A percentile compares a stretch with the other conserved stretches of the same genome.
Evolutionary conservation across 352 stramenopile genomes (phyloP).

Genomic region (Globisporangium echinulatum): DNA sequence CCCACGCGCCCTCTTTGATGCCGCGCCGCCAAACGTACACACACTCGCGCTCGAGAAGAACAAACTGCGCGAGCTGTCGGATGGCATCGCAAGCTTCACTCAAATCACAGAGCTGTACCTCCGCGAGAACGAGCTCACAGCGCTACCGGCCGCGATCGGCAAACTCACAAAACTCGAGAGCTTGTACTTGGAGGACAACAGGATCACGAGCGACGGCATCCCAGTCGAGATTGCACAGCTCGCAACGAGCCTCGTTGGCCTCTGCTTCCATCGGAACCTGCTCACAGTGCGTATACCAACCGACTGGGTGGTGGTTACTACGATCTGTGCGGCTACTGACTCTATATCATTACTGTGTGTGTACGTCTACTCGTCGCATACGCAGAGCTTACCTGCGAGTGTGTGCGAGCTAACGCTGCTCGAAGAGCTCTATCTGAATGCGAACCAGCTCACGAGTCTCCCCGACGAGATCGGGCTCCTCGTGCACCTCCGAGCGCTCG

Average conservation of each 20-base stretch:
- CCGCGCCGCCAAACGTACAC: conserved; percentile 55
- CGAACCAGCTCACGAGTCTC: conserved; percentile 58
- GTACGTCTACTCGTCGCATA: background rate
- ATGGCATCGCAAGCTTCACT: conserved; percentile 37
- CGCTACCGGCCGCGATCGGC: conserved; percentile 43
- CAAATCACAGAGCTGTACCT: conserved; percentile 82
- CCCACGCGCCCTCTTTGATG: conserved; percentile 40
- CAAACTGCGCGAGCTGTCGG: conserved; percentile 37
- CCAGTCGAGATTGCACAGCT: conserved; percentile 43
- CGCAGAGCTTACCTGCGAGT: conserved; percentile 47
- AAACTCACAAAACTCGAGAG: conserved; percentile 63
- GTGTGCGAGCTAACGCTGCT: conserved; percentile 60
- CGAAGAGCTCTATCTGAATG: conserved; percentile 84
- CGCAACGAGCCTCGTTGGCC: conserved; percentile 35
- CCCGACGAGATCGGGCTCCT: conserved; percentile 70
- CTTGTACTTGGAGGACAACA: conserved; percentile 85
- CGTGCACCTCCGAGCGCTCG: conserved; percentile 70
- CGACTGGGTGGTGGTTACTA: background rate
- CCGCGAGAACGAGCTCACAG: conserved; percentile 62
- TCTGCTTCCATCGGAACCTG: conserved; percentile 79
- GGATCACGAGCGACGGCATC: conserved; percentile 54
- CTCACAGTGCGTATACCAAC: conserved; percentile 33
- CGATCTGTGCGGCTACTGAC: too few species aligned
- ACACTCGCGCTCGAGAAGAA: conserved; percentile 83
- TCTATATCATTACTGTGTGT: background rate